A percentile compares a stretch with the other conserved stretches of the same genome.
Evolutionary conservation across 257 asterid species (phyloP).

Genomic region (Ilex aquifolium): DNA sequence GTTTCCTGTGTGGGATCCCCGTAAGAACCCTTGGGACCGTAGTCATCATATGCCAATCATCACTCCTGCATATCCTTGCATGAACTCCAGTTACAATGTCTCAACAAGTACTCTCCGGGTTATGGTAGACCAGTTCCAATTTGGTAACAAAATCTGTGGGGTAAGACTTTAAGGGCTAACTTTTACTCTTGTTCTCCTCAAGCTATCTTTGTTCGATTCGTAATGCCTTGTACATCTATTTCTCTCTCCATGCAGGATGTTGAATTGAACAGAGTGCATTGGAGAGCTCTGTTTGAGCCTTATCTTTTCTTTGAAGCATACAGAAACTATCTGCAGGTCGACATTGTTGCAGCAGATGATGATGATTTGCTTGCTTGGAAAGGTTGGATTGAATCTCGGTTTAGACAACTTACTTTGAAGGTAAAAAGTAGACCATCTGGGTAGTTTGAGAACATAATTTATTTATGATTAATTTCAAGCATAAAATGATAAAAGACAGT

Average conservation of each 20-base stretch:
- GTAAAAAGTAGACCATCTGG: neutral
- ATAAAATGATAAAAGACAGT: neutral
- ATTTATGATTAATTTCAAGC: neutral
- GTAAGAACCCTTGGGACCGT: conserved; percentile 31
- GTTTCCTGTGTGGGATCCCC: conserved; percentile 39
- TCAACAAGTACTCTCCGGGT: conserved; percentile 42
- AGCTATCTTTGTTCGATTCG: too few relatives aligned
- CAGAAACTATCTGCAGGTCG: neutral
- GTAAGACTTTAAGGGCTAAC: conserved; percentile 6
- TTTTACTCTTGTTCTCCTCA: too few relatives aligned
- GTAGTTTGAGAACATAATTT: neutral
- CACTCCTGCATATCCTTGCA: conserved; percentile 42
- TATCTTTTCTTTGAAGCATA: neutral
- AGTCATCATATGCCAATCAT: conserved; percentile 41
- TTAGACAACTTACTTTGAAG: neutral
- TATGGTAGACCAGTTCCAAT: conserved; percentile 35
- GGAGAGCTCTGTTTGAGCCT: neutral
- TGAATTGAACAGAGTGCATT: neutral
- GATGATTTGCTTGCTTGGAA: neutral
- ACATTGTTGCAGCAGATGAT: neutral
- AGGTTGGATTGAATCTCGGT: neutral
- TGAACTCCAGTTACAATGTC: conserved; percentile 43
- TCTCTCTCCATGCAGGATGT: neutral
- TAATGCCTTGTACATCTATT: too few relatives aligned
- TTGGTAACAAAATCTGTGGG: conserved; percentile 36